Base-by-base conservation (phyloP, 2,329 filamentous ascomycete species). In the Fonsecaea monophora region DNA sequence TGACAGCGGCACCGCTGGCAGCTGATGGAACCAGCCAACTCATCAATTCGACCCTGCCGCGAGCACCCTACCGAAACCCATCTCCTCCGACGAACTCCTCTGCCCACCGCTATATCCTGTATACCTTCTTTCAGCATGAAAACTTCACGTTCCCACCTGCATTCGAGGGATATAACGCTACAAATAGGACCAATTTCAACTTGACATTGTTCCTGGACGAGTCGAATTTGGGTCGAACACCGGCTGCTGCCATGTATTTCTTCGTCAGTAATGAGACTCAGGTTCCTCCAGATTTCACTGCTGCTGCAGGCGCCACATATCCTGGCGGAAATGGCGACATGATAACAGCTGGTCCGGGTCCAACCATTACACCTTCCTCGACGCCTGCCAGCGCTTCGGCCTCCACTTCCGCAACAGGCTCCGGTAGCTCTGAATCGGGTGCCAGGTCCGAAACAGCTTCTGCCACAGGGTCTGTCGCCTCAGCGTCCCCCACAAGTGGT, bases 101-200 rank as follows among this genome's bases (percentile, higher is more conserved):
- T n/a, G 68, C 70, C n/a, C 70, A 72, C 53, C 68, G 70, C 50
- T 72, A 72, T 45, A 69, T 70, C 48, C 53, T 70, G 37, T 72
- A 72, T 40, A 55, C 68, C 8, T 72, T 70, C 56, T 67, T 69
- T 53, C 70, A 72, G 35, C 68, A 65, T 50, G 59, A 60, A 10
- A 70, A 70, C 50, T 72, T 70, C 60, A 62, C 56, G 1, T 63
- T 70, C 35, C 70, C 70, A 9, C 45, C 58, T 8, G 54, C 42
- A 8, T 72, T 69, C 54, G 61, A 66, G 18, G 68, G 65, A 6
- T 69, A 63, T 57, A 66, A 60, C 21, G 60, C 61, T 30, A 63
- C 62, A 34, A 72, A 70, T 35, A 65, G 62, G 13, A 60, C 68
- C 13, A 66, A 37, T 12, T 70, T 72, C 67, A 68, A 68, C 8